Base-by-base conservation (phyloP, 2,329 filamentous ascomycete genomes). In the Penicillium sp. region DNA sequence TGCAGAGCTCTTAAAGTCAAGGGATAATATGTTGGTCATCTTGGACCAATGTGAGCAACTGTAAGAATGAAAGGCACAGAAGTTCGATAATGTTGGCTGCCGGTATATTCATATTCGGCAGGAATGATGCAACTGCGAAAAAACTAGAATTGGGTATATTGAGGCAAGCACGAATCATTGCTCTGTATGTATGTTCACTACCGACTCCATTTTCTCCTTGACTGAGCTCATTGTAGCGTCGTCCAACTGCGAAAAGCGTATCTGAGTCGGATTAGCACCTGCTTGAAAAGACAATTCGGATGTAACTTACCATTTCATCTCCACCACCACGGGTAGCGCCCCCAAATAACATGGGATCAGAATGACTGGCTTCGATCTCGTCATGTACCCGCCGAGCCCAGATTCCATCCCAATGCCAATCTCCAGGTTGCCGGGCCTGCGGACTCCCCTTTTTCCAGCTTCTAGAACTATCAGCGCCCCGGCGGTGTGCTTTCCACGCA, bases 331-430 rank as follows among this genome's bases (percentile, higher is more conserved):
- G 77, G 44, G 82, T 81, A 5, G 80, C 78, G 57, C 81, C 82
- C 6, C 92, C 91, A 76, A 88, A 98, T 25, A 98, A 77, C 4
- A 91, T 87, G 1, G 87, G 80, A 64, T 98, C 93, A 1, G 91
- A 90, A 50, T 92, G 77, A 68, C 92, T 96, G 10, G 84, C 82
- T 50, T 88, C 84, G 44, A 97, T 85, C 19, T 89, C 89, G 72
- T 89, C 90, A 74, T 86, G 88, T 1, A 96, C 93, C 54, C 93
- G 84, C 62, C 93, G 89, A 71, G 96, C 91, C 93, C 93, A 99
- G 0, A 98, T 93, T 0, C 93, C 93, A 68, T 96, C 92, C 93
- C 93, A 98, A 70, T 96, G 96, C 93, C 93, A 98, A 67, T 96
- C 89, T 7, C 89, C 90, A 0, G 92, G 92, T 50, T 83, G 81